Conservation (phyloP, 345 rosid species). For the Rhodamnia argentea region DNA sequence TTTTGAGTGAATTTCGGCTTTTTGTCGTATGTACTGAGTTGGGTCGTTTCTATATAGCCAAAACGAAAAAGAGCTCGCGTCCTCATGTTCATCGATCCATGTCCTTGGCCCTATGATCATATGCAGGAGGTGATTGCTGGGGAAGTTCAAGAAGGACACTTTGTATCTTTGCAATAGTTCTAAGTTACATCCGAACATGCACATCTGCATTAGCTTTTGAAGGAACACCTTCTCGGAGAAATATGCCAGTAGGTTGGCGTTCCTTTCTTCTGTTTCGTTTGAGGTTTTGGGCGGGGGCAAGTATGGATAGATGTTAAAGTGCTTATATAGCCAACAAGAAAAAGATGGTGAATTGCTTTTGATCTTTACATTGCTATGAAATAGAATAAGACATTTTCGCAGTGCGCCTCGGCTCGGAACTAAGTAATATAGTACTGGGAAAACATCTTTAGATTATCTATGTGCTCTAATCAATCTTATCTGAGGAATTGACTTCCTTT, state of each 20-base stretch:
- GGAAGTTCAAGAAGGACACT: neutral
- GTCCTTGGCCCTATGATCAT: neutral
- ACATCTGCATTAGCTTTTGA: neutral
- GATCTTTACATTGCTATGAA: neutral
- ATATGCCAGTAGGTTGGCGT: neutral
- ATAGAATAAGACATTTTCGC: neutral
- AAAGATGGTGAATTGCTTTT: neutral
- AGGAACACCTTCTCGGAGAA: neutral
- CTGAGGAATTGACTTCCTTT: neutral
- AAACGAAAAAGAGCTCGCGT: neutral
- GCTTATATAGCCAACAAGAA: neutral
- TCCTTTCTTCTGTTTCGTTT: neutral
- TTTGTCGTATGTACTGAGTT: neutral
- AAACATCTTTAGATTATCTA: neutral
- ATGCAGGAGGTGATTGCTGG: neutral
- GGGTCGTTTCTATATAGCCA: neutral
- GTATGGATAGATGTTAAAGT: neutral
- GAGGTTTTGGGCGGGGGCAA: neutral
- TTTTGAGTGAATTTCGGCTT: too few species aligned
- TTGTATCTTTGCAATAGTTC: neutral
- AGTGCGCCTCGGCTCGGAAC: neutral
- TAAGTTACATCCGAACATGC: neutral
- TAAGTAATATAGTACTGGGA: neutral
- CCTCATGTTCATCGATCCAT: neutral
- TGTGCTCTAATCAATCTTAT: neutral